Percentiles rank a stretch among this genome's conserved stretches.
Evolutionary conservation across 2,329 filamentous ascomycete genomes (phyloP).

Genomic region (Pseudocercospora vitis): DNA sequence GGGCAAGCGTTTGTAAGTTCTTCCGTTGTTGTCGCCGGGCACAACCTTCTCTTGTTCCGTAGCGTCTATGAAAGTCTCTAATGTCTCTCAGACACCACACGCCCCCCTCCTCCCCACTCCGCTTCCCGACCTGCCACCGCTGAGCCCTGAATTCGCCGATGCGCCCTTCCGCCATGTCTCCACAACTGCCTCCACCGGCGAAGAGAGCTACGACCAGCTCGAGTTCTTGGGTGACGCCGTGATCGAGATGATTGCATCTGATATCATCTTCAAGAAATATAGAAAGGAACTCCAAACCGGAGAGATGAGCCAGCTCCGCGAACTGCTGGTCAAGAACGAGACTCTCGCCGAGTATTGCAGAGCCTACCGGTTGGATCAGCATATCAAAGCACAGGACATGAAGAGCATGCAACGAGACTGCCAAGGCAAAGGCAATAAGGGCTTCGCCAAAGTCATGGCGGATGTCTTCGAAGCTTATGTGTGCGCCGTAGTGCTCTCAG

Average conservation of each 20-base stretch:
- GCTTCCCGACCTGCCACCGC: conserved; percentile 35
- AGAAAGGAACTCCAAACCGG: conserved; percentile 64
- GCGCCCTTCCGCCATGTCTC: conserved; percentile 40
- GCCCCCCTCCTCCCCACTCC: not conserved
- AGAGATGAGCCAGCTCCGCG: conserved; percentile 71
- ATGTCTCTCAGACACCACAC: not conserved
- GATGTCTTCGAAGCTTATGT: conserved; percentile 93
- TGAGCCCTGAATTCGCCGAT: conserved; percentile 28
- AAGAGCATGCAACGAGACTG: conserved; percentile 22
- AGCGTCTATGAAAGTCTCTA: not conserved
- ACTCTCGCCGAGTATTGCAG: conserved; percentile 70
- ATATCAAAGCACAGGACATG: conserved; percentile 47
- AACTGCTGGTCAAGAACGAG: conserved; percentile 76
- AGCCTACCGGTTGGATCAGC: conserved; percentile 68
- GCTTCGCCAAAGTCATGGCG: conserved; percentile 70
- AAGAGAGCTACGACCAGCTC: conserved; percentile 69
- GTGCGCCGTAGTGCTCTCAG: conserved; percentile 71
- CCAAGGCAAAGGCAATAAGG: conserved; percentile 49
- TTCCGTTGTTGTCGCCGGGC: not conserved
- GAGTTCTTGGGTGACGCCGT: conserved; percentile 91
- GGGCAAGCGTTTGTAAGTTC: no score
- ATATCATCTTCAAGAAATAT: conserved; percentile 74
- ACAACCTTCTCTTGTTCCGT: no score
- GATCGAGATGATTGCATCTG: conserved; percentile 72
- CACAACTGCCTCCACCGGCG: conserved; percentile 23